Percentiles rank a stretch among this genome's conserved stretches.
Conservation (phyloP, 2,329 filamentous ascomycete genomes). For the Aureobasidium musti region DNA sequence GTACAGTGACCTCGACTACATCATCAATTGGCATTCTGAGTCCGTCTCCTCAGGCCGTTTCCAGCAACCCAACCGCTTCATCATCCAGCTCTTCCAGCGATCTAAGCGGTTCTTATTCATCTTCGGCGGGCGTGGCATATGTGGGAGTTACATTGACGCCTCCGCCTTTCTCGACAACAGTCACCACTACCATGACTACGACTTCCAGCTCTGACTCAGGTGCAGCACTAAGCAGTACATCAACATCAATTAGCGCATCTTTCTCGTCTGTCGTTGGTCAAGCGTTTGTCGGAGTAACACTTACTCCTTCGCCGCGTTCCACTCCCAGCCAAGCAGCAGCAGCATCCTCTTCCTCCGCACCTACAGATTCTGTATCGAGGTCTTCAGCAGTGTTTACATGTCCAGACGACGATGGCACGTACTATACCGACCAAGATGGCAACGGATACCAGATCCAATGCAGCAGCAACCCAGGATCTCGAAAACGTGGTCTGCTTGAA, state of each 20-base stretch:
- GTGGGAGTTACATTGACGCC: constrained; percentile 7
- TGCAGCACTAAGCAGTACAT: not conserved
- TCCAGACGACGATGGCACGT: constrained; percentile 9
- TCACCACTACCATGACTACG: constrained; percentile 2
- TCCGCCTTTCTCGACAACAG: not conserved
- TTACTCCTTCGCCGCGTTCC: not conserved
- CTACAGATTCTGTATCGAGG: not conserved
- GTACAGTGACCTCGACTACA: constrained; percentile 1
- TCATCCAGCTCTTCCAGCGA: not conserved
- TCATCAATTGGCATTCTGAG: not conserved
- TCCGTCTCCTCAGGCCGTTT: not conserved
- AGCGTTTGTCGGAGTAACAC: constrained; percentile 1
- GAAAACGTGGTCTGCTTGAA: not conserved
- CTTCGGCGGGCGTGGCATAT: not conserved
- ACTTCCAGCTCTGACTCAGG: not conserved
- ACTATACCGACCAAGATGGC: constrained; percentile 1
- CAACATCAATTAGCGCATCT: not conserved
- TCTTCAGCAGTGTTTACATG: constrained; percentile 4
- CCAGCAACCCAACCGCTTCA: not conserved
- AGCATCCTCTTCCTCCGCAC: not conserved
- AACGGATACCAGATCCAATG: constrained; percentile 13
- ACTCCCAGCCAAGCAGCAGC: not conserved
- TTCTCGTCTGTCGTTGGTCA: not conserved
- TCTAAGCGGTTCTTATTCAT: not conserved
- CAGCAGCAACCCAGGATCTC: not conserved